Evolutionary conservation across 129 eudicot genomes (phyloP), one percentile per base, ranked within the genome.

Genomic region (Saposhnikovia divaricata): DNA sequence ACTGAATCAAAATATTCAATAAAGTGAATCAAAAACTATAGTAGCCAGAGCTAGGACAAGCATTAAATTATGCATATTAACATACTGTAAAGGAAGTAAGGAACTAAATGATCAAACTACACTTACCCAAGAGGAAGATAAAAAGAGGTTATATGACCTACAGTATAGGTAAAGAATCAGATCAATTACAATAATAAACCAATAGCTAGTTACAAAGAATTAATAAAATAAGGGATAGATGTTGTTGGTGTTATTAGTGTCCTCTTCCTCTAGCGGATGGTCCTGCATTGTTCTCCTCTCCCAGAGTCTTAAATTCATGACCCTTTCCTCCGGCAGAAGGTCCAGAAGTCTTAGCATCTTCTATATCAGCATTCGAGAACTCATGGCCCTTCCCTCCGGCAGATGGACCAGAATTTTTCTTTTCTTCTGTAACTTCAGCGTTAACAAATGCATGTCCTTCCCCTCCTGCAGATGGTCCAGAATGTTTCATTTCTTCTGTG

Each of bases 241-340:
- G n/a, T n/a, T n/a, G n/a, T n/a, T n/a, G n/a, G n/a, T n/a, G n/a
- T n/a, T 13, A 31, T 68, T 42, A 55, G 53, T 86, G 87, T 15
- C 89, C 87, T 46, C 84, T 75, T 74, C 82, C 88, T 19, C 89
- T 79, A 7, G 72, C 39, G 76, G 83, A 75, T 42, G 78, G 85
- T 72, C 87, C 88, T 2, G 83, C 75, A 76, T 75, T 85, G 81
- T 82, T 70, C 61, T 63, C 38, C 50, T 75, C 80, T 21, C 65
- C 65, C 10, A 55, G 11, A 55, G 65, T 55, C 65, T 55, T 55
- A 7, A 21, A 55, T 1, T 55, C 65, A 55, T 39, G 77, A 80
- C 50, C 87, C 88, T 55, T 55, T 55, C 65, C 65, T 55, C 65
- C 65, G 10, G 65, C 45, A 79, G 83, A 75, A 39, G 78, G 85